phyloP scores from a whole-genome alignment of 2,329 filamentous ascomycete genomes.

The Lizonia empirigonia region DNA sequence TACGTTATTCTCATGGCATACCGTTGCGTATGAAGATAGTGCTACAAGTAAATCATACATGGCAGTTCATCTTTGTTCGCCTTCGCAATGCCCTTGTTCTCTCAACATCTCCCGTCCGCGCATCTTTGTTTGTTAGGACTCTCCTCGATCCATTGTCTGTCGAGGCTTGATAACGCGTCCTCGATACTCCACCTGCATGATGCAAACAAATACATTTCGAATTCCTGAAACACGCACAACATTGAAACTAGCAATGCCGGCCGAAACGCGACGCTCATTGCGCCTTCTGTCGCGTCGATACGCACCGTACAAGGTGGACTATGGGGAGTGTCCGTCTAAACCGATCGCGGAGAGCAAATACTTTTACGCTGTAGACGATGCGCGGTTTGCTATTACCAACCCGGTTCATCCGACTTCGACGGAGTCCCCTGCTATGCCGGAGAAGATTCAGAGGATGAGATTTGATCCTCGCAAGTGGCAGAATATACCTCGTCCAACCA shows the following conservation, averaged over 20 bases:
- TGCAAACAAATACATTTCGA: background rate
- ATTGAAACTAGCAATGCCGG: background rate
- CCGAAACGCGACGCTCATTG: background rate
- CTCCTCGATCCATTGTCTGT: background rate
- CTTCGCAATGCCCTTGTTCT: background rate
- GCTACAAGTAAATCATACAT: too few relatives aligned
- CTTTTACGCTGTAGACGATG: background rate
- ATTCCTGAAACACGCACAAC: background rate
- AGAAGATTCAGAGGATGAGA: background rate
- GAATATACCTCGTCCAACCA: background rate
- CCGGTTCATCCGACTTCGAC: background rate
- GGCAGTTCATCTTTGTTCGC: background rate
- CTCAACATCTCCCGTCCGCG: too few relatives aligned
- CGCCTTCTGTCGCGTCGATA: background rate
- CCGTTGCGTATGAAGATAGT: too few relatives aligned
- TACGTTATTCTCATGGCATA: too few relatives aligned
- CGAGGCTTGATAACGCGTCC: background rate
- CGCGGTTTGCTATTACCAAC: background rate
- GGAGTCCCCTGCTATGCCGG: background rate
- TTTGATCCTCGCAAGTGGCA: conserved; percentile 1
- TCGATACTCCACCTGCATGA: background rate
- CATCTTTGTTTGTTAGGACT: background rate
- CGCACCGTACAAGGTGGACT: background rate
- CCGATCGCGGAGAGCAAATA: background rate
- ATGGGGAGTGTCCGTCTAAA: background rate